Evolutionary conservation across 352 stramenopile species (phyloP), one percentile per base, ranked within the genome.

Genomic region (Pythium guiyangense): DNA sequence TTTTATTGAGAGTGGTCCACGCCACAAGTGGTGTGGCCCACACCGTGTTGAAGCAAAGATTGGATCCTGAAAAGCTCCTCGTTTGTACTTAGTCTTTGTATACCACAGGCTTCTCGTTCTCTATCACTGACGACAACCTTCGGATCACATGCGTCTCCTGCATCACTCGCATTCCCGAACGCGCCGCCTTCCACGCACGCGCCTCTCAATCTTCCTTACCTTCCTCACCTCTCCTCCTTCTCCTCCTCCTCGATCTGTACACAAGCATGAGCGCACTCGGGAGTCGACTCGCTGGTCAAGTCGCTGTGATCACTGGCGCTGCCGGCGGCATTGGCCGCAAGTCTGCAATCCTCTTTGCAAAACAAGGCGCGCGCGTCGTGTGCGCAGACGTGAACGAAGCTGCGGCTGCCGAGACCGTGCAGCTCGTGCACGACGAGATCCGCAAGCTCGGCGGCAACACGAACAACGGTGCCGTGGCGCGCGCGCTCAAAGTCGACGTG

Each of bases 301-400:
- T 94, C 59, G 83, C 81, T 45, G 77, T 94, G 31, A 84, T 94
- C 64, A 94, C 85, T 20, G 85, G 85, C 53, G 83, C 83, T n/a
- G 85, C 71, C 17, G 83, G 79, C 22, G 85, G 85, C 64, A 93
- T 94, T 49, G 85, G 85, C 46, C 79, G 85, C 67, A 91, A 88
- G 60, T 84, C 79, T 18, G 81, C 85, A 25, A 72, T 93, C 50
- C 77, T 93, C 58, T 93, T 94, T 57, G 85, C 85, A 54, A 84
- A 90, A 59, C 71, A 94, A 26, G 85, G 85, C 45, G 84, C 77
- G 25, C 74, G 77, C 42, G 74, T 95, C 49, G 83, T 95, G 49
- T 92, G 82, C 60, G 85, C 74, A 34, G 85, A 94, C 61, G 59
- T 92, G 62, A 90, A 94, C 69, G 69, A 74, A 12, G 70, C 81